Conservation (phyloP, 257 asterid genomes). For the Solanum dulcamara region DNA sequence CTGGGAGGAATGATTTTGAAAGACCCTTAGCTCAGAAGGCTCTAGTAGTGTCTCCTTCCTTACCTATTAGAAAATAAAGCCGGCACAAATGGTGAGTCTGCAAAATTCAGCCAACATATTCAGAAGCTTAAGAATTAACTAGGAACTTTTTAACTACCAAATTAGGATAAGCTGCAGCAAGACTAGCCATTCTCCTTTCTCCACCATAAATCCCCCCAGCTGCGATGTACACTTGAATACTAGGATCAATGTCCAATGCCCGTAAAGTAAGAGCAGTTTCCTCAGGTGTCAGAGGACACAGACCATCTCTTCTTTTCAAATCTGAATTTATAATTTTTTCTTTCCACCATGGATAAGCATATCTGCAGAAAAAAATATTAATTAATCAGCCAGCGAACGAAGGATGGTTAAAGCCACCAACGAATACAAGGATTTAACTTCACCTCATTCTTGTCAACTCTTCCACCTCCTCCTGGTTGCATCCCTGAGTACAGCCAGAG, state of each 20-base stretch:
- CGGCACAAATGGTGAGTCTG: not conserved
- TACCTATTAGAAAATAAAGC: conserved; percentile 3
- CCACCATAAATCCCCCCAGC: conserved; percentile 31
- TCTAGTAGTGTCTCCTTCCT: conserved; percentile 23
- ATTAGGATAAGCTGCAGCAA: conserved; percentile 15
- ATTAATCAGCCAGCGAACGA: not conserved
- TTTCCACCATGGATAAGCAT: conserved; percentile 28
- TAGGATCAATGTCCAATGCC: conserved; percentile 16
- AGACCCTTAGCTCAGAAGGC: conserved; percentile 15
- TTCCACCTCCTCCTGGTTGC: conserved; percentile 14
- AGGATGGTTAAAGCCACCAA: not conserved
- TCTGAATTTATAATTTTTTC: conserved; percentile 24
- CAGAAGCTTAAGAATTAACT: not conserved
- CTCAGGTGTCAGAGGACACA: conserved; percentile 32
- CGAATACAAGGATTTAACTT: not conserved
- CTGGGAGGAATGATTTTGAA: conserved; percentile 24
- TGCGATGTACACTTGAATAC: conserved; percentile 21
- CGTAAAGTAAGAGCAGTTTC: conserved; percentile 26
- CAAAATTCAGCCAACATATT: not conserved
- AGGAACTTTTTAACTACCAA: conserved; percentile 1
- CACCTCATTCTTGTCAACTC: conserved; percentile 30
- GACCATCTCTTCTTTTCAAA: conserved; percentile 19
- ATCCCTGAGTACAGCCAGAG: conserved; percentile 31
- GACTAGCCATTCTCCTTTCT: conserved; percentile 11
- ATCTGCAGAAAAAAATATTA: not conserved